Percentiles rank a stretch among this genome's conserved stretches.
Evolutionary conservation across 2,329 filamentous ascomycete species (phyloP).

Genomic region (Fusarium temperatum): DNA sequence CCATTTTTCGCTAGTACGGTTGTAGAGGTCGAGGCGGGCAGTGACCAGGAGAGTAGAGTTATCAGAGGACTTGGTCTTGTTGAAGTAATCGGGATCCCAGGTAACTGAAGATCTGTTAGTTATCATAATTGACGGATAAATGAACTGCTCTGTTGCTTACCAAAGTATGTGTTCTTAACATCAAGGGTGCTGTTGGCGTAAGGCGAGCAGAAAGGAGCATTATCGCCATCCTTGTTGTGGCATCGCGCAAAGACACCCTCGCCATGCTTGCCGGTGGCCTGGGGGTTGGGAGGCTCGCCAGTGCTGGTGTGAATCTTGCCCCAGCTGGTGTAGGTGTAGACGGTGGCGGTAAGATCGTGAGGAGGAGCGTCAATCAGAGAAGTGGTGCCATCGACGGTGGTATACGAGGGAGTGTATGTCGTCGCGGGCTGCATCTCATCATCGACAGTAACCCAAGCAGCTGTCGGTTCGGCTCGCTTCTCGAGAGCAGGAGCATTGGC

Average conservation of each 20-base stretch:
- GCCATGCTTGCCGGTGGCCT: conserved; percentile 52
- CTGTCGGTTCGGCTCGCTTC: conserved; percentile 48
- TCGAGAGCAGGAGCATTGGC: conserved; percentile 23
- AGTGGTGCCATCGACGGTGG: conserved; percentile 57
- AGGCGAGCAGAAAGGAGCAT: conserved; percentile 64
- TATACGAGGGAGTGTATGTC: conserved; percentile 60
- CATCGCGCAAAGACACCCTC: conserved; percentile 62
- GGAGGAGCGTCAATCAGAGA: conserved; percentile 51
- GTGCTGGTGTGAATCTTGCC: conserved; percentile 53
- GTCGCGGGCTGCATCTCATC: conserved; percentile 54
- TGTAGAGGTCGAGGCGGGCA: conserved; percentile 54
- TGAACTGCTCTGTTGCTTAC: conserved; percentile 45
- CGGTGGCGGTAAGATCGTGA: conserved; percentile 57
- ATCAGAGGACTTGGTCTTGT: conserved; percentile 50
- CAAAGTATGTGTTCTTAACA: conserved; percentile 60
- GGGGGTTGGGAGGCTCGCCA: conserved; percentile 56
- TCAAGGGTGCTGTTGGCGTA: conserved; percentile 54
- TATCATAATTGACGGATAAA: neutral
- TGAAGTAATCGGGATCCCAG: conserved; percentile 65
- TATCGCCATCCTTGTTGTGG: conserved; percentile 56
- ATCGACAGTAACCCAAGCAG: conserved; percentile 62
- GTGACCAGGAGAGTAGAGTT: conserved; percentile 46
- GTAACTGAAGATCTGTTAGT: conserved; percentile 54
- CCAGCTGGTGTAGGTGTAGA: conserved; percentile 50
- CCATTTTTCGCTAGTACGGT: conserved; percentile 49